Evolutionary conservation across 371 early-diverging fungal genomes (phyloP), one percentile per base, ranked within the genome.

Genomic region (Caulochytrium protostelioides): DNA sequence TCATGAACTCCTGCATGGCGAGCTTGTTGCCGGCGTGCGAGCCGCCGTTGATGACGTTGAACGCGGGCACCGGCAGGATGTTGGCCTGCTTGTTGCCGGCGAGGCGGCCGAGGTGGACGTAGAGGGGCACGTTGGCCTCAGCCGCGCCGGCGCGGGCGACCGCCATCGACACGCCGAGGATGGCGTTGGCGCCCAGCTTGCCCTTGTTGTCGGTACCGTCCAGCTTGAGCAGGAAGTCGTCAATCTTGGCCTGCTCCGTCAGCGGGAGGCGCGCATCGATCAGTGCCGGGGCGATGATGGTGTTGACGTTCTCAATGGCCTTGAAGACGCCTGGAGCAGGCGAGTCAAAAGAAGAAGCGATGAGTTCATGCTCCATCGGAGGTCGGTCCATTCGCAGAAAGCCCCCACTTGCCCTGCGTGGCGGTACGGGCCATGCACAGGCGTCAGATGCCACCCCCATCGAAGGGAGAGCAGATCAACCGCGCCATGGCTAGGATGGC

Each of bases 1-100:
- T 94, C 99, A 98, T 98, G 59, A 97, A 94, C 67, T 98, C 99
- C 59, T 98, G 99, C 79, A 97, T 85, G 49, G 87, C 84, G 25
- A 98, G 73, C 62, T 83, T 89, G 82, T 97, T 97, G 50, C 97
- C 97, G 43, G 97, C 90, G 56, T 98, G 98, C 35, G 79, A 74
- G 36, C 98, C 98, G 54, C 98, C 98, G 70, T 98, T 98, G 65
- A 98, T 83, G 44, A 98, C 89, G 65, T 98, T 98, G 72, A 98
- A 91, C 42, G 86, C 73, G 24, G 98, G 97, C 18, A 90, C 83
- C 31, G 98, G 98, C 35, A 97, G 73, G 39, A 83, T 79, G 47
- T 76, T 77, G 44, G 77, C 76, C 41, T 67, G 69, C 60, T 72
- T 76, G 55, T 71, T 64, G 38, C 62, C 54, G 33, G 87, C 70